A percentile compares a stretch with the other conserved stretches of the same genome.
Conservation (phyloP, 139 green algal species). For the Coccomyxa sp. region DNA sequence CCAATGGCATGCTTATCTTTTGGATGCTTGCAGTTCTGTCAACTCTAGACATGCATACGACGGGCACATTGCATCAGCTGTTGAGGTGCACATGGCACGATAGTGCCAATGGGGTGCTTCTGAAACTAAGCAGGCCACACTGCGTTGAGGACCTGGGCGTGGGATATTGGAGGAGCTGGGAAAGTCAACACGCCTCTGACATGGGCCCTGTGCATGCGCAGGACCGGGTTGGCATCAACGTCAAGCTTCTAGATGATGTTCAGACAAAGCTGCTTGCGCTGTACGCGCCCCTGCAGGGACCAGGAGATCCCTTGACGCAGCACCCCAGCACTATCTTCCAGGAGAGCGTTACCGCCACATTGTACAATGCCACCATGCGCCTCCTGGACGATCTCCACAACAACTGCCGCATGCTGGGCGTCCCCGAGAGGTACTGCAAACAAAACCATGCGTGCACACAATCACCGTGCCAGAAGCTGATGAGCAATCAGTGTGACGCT, state of each 20-base stretch:
- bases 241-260: conserved; percentile 47
- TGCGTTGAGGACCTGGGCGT: background rate
- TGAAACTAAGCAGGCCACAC: background rate
- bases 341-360: conserved; percentile 31
- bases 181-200: background rate
- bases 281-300: conserved; percentile 25
- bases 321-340: conserved; percentile 9
- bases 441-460: no score
- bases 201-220: background rate
- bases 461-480: no score
- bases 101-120: no score
- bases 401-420: conserved; percentile 70
- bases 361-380: conserved; percentile 48
- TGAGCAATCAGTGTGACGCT: no score
- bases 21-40: no score
- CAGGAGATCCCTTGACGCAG: background rate
- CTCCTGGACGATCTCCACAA: conserved; percentile 66
- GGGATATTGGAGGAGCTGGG: background rate
- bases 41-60: no score
- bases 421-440: conserved; percentile 55
- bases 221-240: conserved; percentile 65
- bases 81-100: no score
- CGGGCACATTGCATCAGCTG: no score
- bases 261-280: conserved; percentile 43
- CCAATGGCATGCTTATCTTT: no score